Evolutionary conservation across 148 eudicot genomes (phyloP).

Genomic region (Vaccinium myrtillus): DNA sequence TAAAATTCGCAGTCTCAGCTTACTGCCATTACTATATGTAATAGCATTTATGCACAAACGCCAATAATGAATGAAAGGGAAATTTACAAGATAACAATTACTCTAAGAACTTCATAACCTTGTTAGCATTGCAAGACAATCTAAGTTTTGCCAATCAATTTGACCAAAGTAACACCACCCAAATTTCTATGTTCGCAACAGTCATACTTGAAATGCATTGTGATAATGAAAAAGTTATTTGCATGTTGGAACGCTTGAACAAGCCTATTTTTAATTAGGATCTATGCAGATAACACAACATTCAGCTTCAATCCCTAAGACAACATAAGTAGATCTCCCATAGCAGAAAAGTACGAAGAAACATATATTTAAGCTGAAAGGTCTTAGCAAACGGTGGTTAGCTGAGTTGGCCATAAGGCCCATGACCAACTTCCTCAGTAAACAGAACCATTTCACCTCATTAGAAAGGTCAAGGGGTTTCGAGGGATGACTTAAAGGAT

Average conservation of each 20-base stretch:
- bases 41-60: background rate
- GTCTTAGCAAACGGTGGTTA: background rate
- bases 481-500: background rate
- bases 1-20: background rate
- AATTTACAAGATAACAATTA: background rate
- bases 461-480: background rate
- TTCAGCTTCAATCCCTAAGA: background rate
- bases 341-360: background rate
- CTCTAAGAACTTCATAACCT: background rate
- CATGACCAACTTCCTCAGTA: background rate
- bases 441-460: background rate
- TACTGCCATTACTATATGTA: background rate
- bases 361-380: background rate
- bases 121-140: background rate
- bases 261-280: background rate
- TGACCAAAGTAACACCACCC: background rate
- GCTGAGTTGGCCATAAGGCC: background rate
- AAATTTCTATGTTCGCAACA: background rate
- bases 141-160: background rate
- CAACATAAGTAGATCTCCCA: background rate
- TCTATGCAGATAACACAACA: background rate
- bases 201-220: background rate
- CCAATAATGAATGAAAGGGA: background rate
- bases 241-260: background rate
- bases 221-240: background rate